phyloP scores from a whole-genome alignment of 768 basidiomycete genomes.

The Pleurotus tuoliensis region DNA sequence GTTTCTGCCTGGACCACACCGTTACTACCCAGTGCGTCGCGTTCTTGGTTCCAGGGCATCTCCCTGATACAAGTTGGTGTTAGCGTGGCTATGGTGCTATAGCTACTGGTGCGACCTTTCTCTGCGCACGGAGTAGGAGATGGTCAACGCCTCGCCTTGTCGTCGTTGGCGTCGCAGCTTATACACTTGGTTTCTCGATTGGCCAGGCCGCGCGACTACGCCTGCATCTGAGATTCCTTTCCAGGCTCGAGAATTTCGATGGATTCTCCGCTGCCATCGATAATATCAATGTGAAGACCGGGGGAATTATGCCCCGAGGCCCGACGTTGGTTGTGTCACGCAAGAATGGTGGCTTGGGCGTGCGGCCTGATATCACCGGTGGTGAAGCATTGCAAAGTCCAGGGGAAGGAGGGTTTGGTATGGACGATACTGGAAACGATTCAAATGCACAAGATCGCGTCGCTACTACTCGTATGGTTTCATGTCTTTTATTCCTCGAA shows the following conservation, averaged over 20 bases:
- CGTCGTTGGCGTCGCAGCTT: constrained; percentile 16
- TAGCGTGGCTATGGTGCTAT: constrained; percentile 2
- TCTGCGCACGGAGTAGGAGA: not conserved
- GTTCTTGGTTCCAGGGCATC: not conserved
- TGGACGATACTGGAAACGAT: not conserved
- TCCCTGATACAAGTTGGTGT: not conserved
- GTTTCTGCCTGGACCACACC: constrained; percentile 49
- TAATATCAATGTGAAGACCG: constrained; percentile 42
- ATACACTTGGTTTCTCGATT: constrained; percentile 25
- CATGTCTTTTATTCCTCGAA: not conserved
- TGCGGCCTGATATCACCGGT: constrained; percentile 2
- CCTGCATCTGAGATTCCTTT: constrained; percentile 33
- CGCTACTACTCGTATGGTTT: constrained; percentile 7
- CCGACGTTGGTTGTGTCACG: constrained; percentile 22
- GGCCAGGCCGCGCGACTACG: constrained; percentile 25
- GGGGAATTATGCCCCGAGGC: constrained; percentile 20
- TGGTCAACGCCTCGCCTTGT: constrained; percentile 17
- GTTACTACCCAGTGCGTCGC: constrained; percentile 33
- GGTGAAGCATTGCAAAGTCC: not conserved
- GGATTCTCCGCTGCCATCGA: constrained; percentile 37
- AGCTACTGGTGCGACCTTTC: not conserved
- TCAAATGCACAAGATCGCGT: constrained; percentile 9
- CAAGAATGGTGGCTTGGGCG: not conserved
- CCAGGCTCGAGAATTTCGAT: constrained; percentile 33
- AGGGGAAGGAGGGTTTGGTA: not conserved